Evolutionary conservation across 2,329 filamentous ascomycete genomes (phyloP).

Genomic region (Huntiella bhutanensis): DNA sequence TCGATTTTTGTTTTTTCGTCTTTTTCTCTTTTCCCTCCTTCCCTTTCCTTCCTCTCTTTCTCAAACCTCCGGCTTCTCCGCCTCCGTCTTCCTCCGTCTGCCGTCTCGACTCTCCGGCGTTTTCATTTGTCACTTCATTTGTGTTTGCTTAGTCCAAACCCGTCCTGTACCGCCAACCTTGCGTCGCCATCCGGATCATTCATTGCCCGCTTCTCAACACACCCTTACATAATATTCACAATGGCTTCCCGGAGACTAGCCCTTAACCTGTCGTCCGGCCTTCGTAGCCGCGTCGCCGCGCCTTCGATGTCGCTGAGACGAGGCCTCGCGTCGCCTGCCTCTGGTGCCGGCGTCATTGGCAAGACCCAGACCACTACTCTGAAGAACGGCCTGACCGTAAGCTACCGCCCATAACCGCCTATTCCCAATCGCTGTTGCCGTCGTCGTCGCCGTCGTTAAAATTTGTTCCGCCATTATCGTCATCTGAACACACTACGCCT

Average conservation of each 20-base stretch:
- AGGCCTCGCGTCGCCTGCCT: slow-evolving; percentile 76
- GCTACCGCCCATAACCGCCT: slow-evolving; percentile 13
- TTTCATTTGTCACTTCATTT: slow-evolving; percentile 1
- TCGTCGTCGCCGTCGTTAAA: neutral
- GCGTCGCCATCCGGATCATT: neutral
- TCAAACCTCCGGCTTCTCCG: slow-evolving; percentile 3
- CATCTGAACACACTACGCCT: too few species aligned
- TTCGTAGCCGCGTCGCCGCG: slow-evolving; percentile 63
- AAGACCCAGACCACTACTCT: slow-evolving; percentile 93
- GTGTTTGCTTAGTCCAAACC: slow-evolving; percentile 2
- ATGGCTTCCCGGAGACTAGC: slow-evolving; percentile 98
- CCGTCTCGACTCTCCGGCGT: slow-evolving; percentile 4
- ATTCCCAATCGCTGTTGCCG: neutral
- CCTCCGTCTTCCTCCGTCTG: slow-evolving; percentile 27
- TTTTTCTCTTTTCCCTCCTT: slow-evolving; percentile 12
- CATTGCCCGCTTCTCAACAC: too few species aligned
- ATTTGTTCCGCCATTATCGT: too few species aligned
- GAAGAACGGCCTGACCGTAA: slow-evolving; percentile 90
- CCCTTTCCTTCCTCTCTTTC: slow-evolving; percentile 5
- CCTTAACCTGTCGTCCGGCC: slow-evolving; percentile 77
- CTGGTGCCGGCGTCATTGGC: slow-evolving; percentile 34
- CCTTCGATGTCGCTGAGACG: slow-evolving; percentile 65
- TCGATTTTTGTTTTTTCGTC: too few species aligned
- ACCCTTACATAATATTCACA: slow-evolving; percentile 19
- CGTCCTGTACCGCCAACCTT: neutral